Base-by-base conservation (phyloP, 768 basidiomycete species). In the Termitomyces sp. region DNA sequence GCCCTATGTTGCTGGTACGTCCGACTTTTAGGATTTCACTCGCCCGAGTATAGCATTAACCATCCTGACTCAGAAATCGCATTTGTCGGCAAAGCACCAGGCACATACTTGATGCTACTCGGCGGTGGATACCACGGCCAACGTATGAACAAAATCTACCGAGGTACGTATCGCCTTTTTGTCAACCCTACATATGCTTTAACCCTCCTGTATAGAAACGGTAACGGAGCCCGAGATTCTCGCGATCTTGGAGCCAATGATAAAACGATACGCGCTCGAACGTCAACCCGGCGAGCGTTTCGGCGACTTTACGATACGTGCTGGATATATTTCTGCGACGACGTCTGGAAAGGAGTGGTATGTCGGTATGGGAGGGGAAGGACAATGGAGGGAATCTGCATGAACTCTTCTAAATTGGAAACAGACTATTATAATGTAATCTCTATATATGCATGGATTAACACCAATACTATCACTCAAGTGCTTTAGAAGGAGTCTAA, bases 101-200 rank as follows among this genome's bases (percentile, higher is more conserved):
- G 93, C 13, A 81, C 85, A 33, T 99, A 99, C 70, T 68, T 87
- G 46, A 97, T 98, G 94, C 82, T 98, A 33, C 86, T 99, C 34
- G 96, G 97, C 41, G 96, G 96, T 55, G 94, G 94, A 1, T 97
- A 94, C 76, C 80, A 93, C 63, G 97, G 96, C 37, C 90, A 98
- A 70, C 82, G 96, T 36, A 76, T 99, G 65, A 96, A 96, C 78
- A 98, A 98, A 75, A 95, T 97, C 54, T 98, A 94, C 73, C 81
- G 92, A 73, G 88, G 88, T 88, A 59, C 5, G 73, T 65, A 15
- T 15, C n/a, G 12, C 42, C 54, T 46, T 60, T 8, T 47, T n/a
- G n/a, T 42, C 24, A 28, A 10, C 29, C 18, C 37, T 36, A 29
- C 5, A 52, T 56, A 28, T 54, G 2, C 12, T 24, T n/a, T 51